Conservation (phyloP, 495 filamentous ascomycete genomes). For the Xylaria intraflava region DNA sequence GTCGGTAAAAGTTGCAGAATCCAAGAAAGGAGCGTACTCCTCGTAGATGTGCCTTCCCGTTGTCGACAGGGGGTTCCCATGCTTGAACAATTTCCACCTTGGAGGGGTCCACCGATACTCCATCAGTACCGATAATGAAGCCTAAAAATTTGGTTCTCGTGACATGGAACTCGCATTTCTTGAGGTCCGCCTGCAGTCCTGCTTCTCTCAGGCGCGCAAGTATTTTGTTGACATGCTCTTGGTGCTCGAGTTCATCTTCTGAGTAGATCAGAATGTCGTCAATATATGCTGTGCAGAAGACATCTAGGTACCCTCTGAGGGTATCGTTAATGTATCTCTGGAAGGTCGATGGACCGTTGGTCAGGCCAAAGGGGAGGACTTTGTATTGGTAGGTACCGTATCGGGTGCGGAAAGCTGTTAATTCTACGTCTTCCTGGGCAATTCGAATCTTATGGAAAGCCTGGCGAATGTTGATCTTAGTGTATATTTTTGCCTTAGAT, state of each 20-base stretch:
- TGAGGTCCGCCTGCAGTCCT: neutral
- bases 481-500: constrained; percentile 30
- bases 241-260: neutral
- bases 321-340: constrained; percentile 28
- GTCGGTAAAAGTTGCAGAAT: neutral
- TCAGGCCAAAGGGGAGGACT: constrained; percentile 31
- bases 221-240: neutral
- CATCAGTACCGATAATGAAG: neutral
- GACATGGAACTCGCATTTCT: neutral
- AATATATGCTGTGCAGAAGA: constrained; percentile 22
- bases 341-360: constrained; percentile 17
- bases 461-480: constrained; percentile 34
- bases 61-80: neutral
- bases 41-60: too few species aligned
- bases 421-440: constrained; percentile 17
- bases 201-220: neutral
- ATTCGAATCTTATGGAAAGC: constrained; percentile 25
- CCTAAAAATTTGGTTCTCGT: neutral
- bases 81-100: neutral
- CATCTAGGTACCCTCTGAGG: constrained; percentile 20
- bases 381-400: constrained; percentile 27
- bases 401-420: constrained; percentile 27
- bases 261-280: constrained; percentile 22
- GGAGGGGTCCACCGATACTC: neutral
- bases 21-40: neutral